phyloP scores from a whole-genome alignment of 208 protist genomes.

The Angomonas desouzai region DNA sequence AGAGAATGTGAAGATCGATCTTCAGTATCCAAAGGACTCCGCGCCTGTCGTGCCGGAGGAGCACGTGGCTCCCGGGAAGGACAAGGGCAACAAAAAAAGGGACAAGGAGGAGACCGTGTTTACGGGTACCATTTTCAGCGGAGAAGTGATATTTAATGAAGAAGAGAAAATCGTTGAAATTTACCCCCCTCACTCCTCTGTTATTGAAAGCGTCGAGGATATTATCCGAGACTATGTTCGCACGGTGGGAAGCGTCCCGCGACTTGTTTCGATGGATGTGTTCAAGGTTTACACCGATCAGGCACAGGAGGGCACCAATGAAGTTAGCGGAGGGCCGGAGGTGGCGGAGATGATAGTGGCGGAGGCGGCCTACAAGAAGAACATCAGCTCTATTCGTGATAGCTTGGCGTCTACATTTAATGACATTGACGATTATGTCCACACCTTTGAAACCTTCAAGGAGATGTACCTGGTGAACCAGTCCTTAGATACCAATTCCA shows the following conservation, averaged over 20 bases:
- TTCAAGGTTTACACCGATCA: constrained; percentile 91
- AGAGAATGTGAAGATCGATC: constrained; percentile 57
- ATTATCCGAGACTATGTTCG: constrained; percentile 89
- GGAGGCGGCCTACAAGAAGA: constrained; percentile 81
- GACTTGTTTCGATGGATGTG: constrained; percentile 74
- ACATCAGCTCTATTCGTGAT: constrained; percentile 66
- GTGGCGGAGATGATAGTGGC: constrained; percentile 88
- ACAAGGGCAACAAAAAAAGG: constrained; percentile 52
- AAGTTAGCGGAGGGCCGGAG: constrained; percentile 72
- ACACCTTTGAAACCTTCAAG: constrained; percentile 76
- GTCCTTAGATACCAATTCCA: constrained; percentile 49
- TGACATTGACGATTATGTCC: constrained; percentile 79
- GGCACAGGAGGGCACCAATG: constrained; percentile 54
- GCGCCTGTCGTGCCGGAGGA: not conserved
- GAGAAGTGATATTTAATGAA: constrained; percentile 79
- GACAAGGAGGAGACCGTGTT: constrained; percentile 25
- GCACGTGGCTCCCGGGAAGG: constrained; percentile 19
- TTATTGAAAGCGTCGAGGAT: constrained; percentile 83
- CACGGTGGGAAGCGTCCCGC: constrained; percentile 77
- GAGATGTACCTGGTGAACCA: constrained; percentile 89
- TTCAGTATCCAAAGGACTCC: constrained; percentile 48
- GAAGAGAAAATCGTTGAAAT: constrained; percentile 65
- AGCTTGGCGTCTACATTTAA: constrained; percentile 64
- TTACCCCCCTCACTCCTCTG: constrained; percentile 54
- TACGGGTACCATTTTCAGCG: constrained; percentile 64